Conservation (phyloP, 2,329 filamentous ascomycete species). For the Sporothrix schenckii region DNA sequence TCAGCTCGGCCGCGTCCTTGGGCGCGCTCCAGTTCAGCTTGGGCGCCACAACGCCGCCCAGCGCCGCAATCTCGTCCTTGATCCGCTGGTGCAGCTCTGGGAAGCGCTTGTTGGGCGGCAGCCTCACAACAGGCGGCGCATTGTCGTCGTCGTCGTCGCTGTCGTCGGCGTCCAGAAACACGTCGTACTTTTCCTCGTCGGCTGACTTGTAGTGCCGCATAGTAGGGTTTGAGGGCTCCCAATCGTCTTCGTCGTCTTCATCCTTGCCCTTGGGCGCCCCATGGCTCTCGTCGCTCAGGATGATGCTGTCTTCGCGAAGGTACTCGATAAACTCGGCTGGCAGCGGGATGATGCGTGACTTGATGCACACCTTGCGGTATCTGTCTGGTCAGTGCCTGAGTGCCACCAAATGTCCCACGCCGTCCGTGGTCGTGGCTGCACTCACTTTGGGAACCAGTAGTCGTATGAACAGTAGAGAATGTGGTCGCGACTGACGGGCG, state of each 20-base stretch:
- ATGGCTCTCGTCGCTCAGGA: constrained; percentile 70
- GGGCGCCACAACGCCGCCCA: constrained; percentile 84
- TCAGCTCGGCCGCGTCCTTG: constrained; percentile 94
- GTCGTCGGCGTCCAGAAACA: constrained; percentile 37
- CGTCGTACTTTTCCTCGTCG: constrained; percentile 45
- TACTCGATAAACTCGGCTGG: constrained; percentile 77
- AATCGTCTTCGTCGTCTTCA: constrained; percentile 61
- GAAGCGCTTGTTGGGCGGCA: constrained; percentile 62
- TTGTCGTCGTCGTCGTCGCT: constrained; percentile 54
- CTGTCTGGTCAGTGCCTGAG: constrained; percentile 45
- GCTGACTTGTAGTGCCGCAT: constrained; percentile 45
- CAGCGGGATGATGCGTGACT: constrained; percentile 81
- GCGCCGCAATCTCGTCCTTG: constrained; percentile 72
- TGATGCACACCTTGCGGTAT: constrained; percentile 79
- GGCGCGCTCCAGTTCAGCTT: constrained; percentile 98
- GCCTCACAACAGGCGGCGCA: constrained; percentile 46
- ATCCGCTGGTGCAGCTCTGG: constrained; percentile 76
- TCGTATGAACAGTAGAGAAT: constrained; percentile 95
- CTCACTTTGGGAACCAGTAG: constrained; percentile 79
- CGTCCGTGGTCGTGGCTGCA: constrained; percentile 19
- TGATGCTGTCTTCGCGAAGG: constrained; percentile 87
- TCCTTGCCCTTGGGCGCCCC: background rate
- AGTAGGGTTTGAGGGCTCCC: constrained; percentile 48
- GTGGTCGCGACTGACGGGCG: constrained; percentile 80
- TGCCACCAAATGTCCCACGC: background rate